A percentile compares a stretch with the other conserved stretches of the same genome.
Evolutionary conservation across 805 yeast genomes (phyloP).

Genomic region (Zygotorulaspora danielsina): DNA sequence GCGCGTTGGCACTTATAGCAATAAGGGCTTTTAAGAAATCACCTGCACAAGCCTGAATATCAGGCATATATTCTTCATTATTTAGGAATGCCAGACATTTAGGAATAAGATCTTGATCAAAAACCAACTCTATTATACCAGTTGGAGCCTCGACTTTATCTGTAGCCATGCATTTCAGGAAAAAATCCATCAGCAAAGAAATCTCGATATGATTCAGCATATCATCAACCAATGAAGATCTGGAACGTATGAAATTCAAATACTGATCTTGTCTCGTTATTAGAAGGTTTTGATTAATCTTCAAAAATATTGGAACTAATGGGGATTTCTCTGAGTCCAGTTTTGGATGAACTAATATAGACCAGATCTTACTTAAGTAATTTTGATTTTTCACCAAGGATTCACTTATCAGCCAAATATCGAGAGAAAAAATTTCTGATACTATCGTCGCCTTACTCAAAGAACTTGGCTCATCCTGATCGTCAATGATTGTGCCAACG

Average conservation of each 20-base stretch:
- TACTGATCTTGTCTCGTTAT: slow-evolving; percentile 58
- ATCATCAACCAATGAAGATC: slow-evolving; percentile 62
- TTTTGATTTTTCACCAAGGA: slow-evolving; percentile 70
- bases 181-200: slow-evolving; percentile 86
- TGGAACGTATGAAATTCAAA: slow-evolving; percentile 35
- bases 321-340: slow-evolving; percentile 63
- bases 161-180: slow-evolving; percentile 82
- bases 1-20: slow-evolving; percentile 91
- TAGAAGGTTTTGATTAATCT: slow-evolving; percentile 80
- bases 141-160: slow-evolving; percentile 87
- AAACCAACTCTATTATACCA: slow-evolving; percentile 75
- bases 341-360: slow-evolving; percentile 55
- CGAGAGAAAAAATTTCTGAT: slow-evolving; percentile 82
- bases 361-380: slow-evolving; percentile 71
- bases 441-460: slow-evolving; percentile 29
- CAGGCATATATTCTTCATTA: slow-evolving; percentile 53
- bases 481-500: slow-evolving; percentile 8
- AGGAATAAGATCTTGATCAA: slow-evolving; percentile 67
- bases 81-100: slow-evolving; percentile 60
- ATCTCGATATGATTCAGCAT: slow-evolving; percentile 74
- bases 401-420: slow-evolving; percentile 89
- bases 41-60: slow-evolving; percentile 85
- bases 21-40: slow-evolving; percentile 91
- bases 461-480: slow-evolving; percentile 9
- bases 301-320: slow-evolving; percentile 77